Evolutionary conservation across 2,329 filamentous ascomycete genomes (phyloP).

Genomic region (Clonostachys solani): DNA sequence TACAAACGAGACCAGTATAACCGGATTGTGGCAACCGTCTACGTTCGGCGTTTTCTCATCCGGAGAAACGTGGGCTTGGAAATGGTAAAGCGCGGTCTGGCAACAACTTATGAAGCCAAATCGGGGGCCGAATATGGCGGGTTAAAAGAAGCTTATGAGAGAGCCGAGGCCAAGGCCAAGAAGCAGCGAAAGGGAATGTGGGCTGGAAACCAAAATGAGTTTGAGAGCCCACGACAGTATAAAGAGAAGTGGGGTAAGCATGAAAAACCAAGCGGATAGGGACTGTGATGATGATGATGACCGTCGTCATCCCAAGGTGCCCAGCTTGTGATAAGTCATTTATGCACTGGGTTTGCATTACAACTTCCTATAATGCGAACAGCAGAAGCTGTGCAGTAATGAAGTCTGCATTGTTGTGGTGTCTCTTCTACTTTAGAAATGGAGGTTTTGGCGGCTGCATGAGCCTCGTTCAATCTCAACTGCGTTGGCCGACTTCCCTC

Average conservation of each 20-base stretch:
- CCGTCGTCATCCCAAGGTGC: too few relatives aligned
- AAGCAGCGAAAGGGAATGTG: constrained; percentile 68
- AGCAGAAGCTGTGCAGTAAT: too few relatives aligned
- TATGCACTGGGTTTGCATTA: too few relatives aligned
- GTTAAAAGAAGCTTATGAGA: constrained; percentile 58
- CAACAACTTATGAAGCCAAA: constrained; percentile 93
- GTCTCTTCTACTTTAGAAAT: too few relatives aligned
- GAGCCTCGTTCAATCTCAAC: too few relatives aligned
- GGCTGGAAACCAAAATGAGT: constrained; percentile 56
- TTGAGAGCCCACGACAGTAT: constrained; percentile 84
- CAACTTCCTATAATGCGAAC: too few relatives aligned
- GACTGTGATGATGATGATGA: too few relatives aligned
- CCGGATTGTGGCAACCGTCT: constrained; percentile 82
- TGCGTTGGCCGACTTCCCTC: too few relatives aligned
- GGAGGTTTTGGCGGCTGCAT: too few relatives aligned
- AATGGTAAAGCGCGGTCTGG: constrained; percentile 81
- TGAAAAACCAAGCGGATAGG: too few relatives aligned
- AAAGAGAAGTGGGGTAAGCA: constrained; percentile 47
- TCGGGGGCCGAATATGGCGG: constrained; percentile 84
- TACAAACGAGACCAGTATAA: constrained; percentile 90
- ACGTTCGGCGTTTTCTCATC: constrained; percentile 63
- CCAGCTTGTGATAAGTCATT: too few relatives aligned
- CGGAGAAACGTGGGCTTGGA: constrained; percentile 80
- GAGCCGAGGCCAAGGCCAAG: constrained; percentile 64
- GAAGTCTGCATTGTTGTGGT: too few relatives aligned